Base-by-base conservation (phyloP, 192 early-diverging fungal genomes). In the Podochytrium sp. region DNA sequence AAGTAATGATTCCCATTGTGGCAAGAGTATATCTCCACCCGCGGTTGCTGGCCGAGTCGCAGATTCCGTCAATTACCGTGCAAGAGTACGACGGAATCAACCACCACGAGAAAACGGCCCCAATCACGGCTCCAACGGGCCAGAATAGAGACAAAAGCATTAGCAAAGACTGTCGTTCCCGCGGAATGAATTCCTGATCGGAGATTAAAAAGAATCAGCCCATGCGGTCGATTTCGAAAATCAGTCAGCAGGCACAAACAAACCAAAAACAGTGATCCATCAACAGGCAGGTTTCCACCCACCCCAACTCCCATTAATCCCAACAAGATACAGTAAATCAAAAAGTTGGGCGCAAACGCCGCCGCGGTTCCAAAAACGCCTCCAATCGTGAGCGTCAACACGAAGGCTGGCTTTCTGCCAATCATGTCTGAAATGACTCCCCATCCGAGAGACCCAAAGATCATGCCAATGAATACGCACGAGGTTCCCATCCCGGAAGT, bases 141-240 rank as follows among this genome's bases (percentile, higher is more conserved):
- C 92, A 96, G 53, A 96, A 94, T 12, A 93, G 83, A 5, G 92
- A 93, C 62, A 96, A 84, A 49, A 94, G 83, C 2, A 92, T 96
- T 74, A 96, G 80, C 50, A 94, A 78, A 64, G 91, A 87, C 65
- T 93, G 93, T 55, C 91, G 84, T 60, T 89, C 86, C 59, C 87
- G 83, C 34, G 94, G 94, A 33, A 92, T 82, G 61, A 93, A 94
- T 80, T 96, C 93, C n/a, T n/a, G n/a, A n/a, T n/a, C n/a, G n/a
- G n/a, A n/a, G n/a, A n/a, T n/a, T n/a, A n/a, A n/a, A n/a, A n/a
- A n/a, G n/a, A n/a, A n/a, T n/a, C n/a, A n/a, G n/a, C n/a, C n/a
- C n/a, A n/a, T n/a, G n/a, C n/a, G n/a, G n/a, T n/a, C n/a, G n/a
- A n/a, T n/a, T n/a, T n/a, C n/a, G n/a, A n/a, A n/a, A n/a, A n/a